Evolutionary conservation across 106 monocot genomes (phyloP).

Genomic region (Dioscorea dumetorum): DNA sequence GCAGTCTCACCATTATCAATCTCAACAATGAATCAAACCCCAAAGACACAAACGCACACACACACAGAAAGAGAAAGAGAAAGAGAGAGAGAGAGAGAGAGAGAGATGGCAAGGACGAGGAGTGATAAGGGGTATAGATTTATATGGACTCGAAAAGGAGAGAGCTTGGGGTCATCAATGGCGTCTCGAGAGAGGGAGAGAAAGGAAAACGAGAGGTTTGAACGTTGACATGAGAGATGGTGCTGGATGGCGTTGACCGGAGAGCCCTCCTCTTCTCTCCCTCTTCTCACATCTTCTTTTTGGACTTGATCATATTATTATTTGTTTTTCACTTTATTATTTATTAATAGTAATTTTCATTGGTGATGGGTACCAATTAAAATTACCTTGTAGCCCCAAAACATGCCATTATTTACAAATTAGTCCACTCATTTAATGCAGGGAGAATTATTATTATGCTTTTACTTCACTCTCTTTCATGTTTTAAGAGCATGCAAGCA

Average conservation of each 20-base stretch:
- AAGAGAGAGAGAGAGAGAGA: not conserved
- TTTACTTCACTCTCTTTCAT: too few species aligned
- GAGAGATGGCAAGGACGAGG: not conserved
- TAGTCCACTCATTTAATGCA: too few species aligned
- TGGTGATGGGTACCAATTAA: too few species aligned
- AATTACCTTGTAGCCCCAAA: too few species aligned
- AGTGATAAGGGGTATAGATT: too few species aligned
- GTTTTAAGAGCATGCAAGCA: too few species aligned
- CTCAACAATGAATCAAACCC: not conserved
- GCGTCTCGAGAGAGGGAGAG: not conserved
- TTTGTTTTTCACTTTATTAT: too few species aligned
- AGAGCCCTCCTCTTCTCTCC: not conserved
- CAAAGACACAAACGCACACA: too few species aligned
- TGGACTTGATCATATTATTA: not conserved
- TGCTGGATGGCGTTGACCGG: not conserved
- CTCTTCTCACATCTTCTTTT: not conserved
- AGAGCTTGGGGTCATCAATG: not conserved
- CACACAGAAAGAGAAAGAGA: not conserved
- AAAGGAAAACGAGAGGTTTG: not conserved
- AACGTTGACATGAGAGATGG: not conserved
- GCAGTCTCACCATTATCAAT: constrained; percentile 74
- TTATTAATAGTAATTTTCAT: too few species aligned
- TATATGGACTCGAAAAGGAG: too few species aligned
- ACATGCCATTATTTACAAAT: too few species aligned
- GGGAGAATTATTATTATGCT: too few species aligned